phyloP scores from a whole-genome alignment of 1,284 basidiomycete genomes.

The Ceratorhiza oryzae-sativae region DNA sequence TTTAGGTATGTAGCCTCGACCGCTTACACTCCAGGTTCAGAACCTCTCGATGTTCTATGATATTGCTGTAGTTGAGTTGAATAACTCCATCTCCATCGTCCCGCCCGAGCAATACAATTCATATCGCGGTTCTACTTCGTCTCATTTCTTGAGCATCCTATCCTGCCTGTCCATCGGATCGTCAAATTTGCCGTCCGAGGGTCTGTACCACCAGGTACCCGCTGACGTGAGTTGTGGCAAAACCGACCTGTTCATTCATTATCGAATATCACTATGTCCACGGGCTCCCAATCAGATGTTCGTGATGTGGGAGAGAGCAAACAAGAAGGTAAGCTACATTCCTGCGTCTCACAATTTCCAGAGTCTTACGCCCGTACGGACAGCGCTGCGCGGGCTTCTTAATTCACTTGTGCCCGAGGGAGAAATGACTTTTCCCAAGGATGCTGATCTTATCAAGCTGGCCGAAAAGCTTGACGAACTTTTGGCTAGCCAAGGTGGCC shows the following conservation, averaged over 20 bases:
- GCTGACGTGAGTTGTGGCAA: constrained; percentile 2
- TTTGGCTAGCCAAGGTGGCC: constrained; percentile 58
- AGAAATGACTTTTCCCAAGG: constrained; percentile 42
- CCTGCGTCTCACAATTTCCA: not conserved
- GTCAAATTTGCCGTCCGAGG: not conserved
- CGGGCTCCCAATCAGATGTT: constrained; percentile 6
- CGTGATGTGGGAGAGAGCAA: constrained; percentile 7
- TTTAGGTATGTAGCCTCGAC: not conserved
- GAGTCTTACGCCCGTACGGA: constrained; percentile 10
- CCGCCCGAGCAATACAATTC: constrained; percentile 25
- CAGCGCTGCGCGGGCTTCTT: constrained; percentile 63
- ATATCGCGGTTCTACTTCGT: not conserved
- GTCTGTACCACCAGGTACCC: not conserved
- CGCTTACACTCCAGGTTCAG: not conserved
- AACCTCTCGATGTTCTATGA: not conserved
- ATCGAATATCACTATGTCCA: constrained; percentile 21
- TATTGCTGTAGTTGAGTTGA: constrained; percentile 12
- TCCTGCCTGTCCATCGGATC: not conserved
- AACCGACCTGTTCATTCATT: constrained; percentile 7
- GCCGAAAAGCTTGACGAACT: constrained; percentile 68
- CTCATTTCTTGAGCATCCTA: not conserved
- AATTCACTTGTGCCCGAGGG: constrained; percentile 56
- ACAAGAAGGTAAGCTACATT: constrained; percentile 15
- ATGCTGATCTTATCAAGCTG: constrained; percentile 57
- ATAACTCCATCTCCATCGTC: constrained; percentile 22